Conservation (phyloP, 306 rosid genomes). For the Boehmeria nivea region DNA sequence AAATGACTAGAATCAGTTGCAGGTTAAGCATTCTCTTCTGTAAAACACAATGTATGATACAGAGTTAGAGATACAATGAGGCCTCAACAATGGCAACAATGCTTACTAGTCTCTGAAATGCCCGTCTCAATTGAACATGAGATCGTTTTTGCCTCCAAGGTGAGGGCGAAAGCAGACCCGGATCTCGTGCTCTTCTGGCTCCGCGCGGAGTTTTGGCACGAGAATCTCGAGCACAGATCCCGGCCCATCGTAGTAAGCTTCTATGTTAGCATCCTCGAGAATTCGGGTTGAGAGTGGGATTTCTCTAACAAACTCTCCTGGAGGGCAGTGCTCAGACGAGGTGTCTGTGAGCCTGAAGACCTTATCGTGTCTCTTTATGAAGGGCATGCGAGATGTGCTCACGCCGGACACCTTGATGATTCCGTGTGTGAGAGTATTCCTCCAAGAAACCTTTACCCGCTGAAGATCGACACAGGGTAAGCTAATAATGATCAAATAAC, state of each 20-base stretch:
- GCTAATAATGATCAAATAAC: slow-evolving; percentile 75
- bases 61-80: slow-evolving; percentile 37
- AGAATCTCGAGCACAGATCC: slow-evolving; percentile 86
- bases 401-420: slow-evolving; percentile 86
- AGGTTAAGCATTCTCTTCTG: slow-evolving; percentile 16
- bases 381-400: slow-evolving; percentile 72
- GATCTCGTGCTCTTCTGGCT: slow-evolving; percentile 93
- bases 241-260: slow-evolving; percentile 89
- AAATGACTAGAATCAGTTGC: slow-evolving; percentile 1
- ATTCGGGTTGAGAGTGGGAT: slow-evolving; percentile 74
- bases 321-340: slow-evolving; percentile 86
- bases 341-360: slow-evolving; percentile 82
- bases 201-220: slow-evolving; percentile 77
- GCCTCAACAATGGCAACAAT: slow-evolving; percentile 27
- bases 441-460: slow-evolving; percentile 91
- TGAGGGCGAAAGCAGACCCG: slow-evolving; percentile 91
- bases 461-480: slow-evolving; percentile 83
- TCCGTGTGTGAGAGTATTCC: slow-evolving; percentile 74
- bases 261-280: slow-evolving; percentile 88
- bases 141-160: slow-evolving; percentile 67
- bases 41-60: slow-evolving; percentile 28
- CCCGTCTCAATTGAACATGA: slow-evolving; percentile 61
- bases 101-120: slow-evolving; percentile 41
- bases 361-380: slow-evolving; percentile 69
- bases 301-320: slow-evolving; percentile 87